A percentile compares a stretch with the other conserved stretches of the same genome.
phyloP scores from a whole-genome alignment of 352 stramenopile species.

The Lagenidium giganteum region DNA sequence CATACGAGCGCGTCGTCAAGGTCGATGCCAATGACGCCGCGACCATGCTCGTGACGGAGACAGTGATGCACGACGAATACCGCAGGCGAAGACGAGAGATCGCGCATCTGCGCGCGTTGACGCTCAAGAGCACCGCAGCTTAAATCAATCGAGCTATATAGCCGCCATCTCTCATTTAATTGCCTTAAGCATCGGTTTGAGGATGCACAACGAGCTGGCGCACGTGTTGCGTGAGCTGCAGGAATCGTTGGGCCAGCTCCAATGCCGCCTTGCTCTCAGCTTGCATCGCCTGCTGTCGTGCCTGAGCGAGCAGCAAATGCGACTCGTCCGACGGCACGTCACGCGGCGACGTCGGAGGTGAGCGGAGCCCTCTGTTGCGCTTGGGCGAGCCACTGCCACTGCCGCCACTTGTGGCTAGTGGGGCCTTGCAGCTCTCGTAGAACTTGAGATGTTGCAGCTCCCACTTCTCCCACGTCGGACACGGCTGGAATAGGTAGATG shows the following conservation, averaged over 20 bases:
- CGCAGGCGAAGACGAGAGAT: conserved; percentile 40
- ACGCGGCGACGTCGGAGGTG: too few relatives aligned
- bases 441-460: conserved; percentile 52
- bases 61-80: conserved; percentile 27
- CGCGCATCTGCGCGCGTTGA: conserved; percentile 30
- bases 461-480: conserved; percentile 48
- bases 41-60: conserved; percentile 52
- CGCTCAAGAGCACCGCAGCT: conserved; percentile 11
- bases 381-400: too few relatives aligned
- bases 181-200: conserved; percentile 4
- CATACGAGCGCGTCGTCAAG: conserved; percentile 42
- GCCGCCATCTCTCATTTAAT: too few relatives aligned
- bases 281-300: too few relatives aligned
- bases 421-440: conserved; percentile 24
- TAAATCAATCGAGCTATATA: too few relatives aligned
- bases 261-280: conserved; percentile 4
- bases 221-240: not conserved
- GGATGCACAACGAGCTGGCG: conserved; percentile 9
- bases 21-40: conserved; percentile 51
- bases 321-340: too few relatives aligned
- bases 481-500: conserved; percentile 59
- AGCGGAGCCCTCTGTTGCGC: too few relatives aligned
- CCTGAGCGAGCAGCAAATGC: too few relatives aligned
- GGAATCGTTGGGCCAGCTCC: conserved; percentile 3
- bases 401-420: too few relatives aligned